Base-by-base conservation (phyloP, 768 basidiomycete genomes). In the Termitomyces sp. region DNA sequence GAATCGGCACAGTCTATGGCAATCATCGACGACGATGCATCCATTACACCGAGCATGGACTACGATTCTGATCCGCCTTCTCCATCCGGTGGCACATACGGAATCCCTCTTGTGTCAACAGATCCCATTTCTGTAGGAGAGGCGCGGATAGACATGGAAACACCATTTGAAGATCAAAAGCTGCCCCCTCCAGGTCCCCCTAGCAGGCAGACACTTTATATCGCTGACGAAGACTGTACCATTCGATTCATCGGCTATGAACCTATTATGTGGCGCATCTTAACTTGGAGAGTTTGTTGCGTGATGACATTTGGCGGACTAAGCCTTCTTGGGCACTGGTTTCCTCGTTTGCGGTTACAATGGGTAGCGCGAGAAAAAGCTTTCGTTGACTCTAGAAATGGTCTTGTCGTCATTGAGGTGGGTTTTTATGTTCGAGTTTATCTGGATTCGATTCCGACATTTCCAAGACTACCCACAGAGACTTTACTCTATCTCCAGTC, bases 321-420 rank as follows among this genome's bases (percentile, higher is more conserved):
- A 22, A 87, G 81, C 12, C 78, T 99, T 18, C 71, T 95, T 9
- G 95, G 94, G 4, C 86, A 94, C 65, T 99, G 97, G 97, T 86
- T 97, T 62, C 97, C 97, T 56, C 82, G 80, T 5, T 62, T 94
- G 27, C 98, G 97, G 97, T 81, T 98, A 51, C 83, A 83, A 29
- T 95, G 88, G 82, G 89, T 91, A 22, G 84, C 92, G 2, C 79
- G 74, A 46, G 92, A 95, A 70, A 91, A 83, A 53, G 88, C 89
- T 22, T 99, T 98, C 65, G 83, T 84, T 48, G 74, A 90, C 56
- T 76, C 85, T 9, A 70, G 72, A 36, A 72, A 83, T 62, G 92
- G 90, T 4, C 88, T 93, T 63, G 79, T 97, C 41, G 90, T 95
- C 18, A 86, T 96, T 37, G 94, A 99, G 84, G 95, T 97, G 63